Base-by-base conservation (phyloP, 768 basidiomycete species). In the Hebeloma cylindrosporum region DNA sequence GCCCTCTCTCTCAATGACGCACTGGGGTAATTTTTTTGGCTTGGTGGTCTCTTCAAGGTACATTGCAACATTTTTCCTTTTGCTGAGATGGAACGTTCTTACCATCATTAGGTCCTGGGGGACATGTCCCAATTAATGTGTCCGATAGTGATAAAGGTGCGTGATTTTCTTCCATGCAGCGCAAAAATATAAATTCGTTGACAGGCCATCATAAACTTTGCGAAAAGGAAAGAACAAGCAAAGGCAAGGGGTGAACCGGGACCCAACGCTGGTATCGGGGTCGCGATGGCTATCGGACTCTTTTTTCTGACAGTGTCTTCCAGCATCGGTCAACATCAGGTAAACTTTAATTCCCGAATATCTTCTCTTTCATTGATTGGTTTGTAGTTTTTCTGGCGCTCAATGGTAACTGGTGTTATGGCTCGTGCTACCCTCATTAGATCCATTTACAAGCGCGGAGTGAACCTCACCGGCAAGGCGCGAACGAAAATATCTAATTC, bases 371-470 rank as follows among this genome's bases (percentile, higher is more conserved):
- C 14, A 25, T 17, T 27, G 42, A 39, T 44, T 45, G 46, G 11
- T 8, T 22, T 43, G 18, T 46, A 82, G 74, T 88, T 83, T 65
- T 87, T 88, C 69, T 82, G 80, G 73, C 71, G 80, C 31, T 79
- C 80, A 4, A 85, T 85, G 78, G 64, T 70, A 18, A 77, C 79
- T 0, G 87, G 88, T 18, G 75, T 84, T 3, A 66, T 87, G 18
- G 74, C 77, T 0, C 74, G 87, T 45, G 77, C 78, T 0, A 79
- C 85, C 8, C 69, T 91, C 20, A 87, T 85, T 38, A 75, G 76
- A 30, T 79, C 79, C 0, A 76, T 89, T 16, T 91, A 88, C 65
- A 78, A 83, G 51, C 80, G 85, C 37, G 78, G 80, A 3, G 73
- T 89, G 26, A 66, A 68, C 25, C 68, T 92, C 21, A 81, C 82